phyloP scores from a whole-genome alignment of 176 grass and related monocot species.

The Paspalum vaginatum region DNA sequence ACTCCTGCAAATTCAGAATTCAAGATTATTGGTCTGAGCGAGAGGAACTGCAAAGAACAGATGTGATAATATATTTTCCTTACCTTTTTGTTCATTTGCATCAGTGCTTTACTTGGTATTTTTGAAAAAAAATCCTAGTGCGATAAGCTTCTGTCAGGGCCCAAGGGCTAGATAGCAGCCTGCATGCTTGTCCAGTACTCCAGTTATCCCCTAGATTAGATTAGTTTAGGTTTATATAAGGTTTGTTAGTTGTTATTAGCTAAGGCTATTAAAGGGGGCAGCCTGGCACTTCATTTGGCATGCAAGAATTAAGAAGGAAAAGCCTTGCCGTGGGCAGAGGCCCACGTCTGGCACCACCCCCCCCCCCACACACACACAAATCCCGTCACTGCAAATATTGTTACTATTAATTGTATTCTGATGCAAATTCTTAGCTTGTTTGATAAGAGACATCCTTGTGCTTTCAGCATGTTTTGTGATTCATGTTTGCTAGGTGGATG shows the following conservation, averaged over 20 bases:
- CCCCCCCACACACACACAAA: no score
- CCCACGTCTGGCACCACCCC: no score
- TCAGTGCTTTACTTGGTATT: neutral
- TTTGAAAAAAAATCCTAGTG: neutral
- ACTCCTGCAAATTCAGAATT: conserved; percentile 62
- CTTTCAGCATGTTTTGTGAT: conserved; percentile 13
- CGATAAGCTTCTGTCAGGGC: conserved; percentile 8
- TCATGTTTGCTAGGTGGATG: neutral
- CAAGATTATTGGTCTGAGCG: conserved; percentile 87
- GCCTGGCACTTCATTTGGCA: no score
- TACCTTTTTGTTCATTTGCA: neutral
- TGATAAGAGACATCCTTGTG: neutral
- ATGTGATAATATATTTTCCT: conserved; percentile 45
- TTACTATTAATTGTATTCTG: conserved; percentile 15
- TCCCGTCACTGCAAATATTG: no score
- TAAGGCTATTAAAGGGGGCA: no score
- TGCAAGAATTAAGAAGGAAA: no score
- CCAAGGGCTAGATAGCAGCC: no score
- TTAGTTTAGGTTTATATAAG: no score
- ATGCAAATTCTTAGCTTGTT: neutral
- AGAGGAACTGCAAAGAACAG: conserved; percentile 66
- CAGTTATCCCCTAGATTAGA: no score
- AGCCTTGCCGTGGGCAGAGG: no score
- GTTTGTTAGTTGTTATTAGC: no score
- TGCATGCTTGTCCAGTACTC: no score